These are phyloP conservation scores for Inga laurina DNA, from an alignment of 306 rosid genomes.

Conservation along the genomic window DNA sequence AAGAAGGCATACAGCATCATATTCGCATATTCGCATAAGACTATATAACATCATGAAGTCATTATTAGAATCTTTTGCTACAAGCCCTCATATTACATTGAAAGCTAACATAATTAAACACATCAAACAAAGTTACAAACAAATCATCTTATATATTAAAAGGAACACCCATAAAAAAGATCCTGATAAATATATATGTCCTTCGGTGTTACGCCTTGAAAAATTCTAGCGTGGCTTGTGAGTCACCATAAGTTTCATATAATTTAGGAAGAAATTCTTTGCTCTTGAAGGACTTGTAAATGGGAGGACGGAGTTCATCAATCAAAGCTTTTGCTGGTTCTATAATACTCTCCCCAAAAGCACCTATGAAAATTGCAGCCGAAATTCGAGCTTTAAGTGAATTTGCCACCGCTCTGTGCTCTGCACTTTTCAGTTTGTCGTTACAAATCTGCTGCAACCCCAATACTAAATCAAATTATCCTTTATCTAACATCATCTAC, in stretches of 20 bases:
- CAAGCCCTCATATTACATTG: too few species aligned
- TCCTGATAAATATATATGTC: neutral
- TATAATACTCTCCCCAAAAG: constrained; percentile 39
- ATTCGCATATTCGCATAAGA: too few species aligned
- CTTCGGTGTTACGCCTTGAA: neutral
- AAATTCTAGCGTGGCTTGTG: neutral
- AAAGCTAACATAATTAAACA: too few species aligned
- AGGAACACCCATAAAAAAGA: neutral
- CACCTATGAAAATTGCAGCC: constrained; percentile 32
- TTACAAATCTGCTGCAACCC: neutral
- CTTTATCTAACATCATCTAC: too few species aligned
- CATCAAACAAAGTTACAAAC: too few species aligned
- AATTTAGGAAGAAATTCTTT: neutral
- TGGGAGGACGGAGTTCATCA: constrained; percentile 43
- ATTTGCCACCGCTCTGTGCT: neutral
- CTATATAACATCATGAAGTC: too few species aligned
- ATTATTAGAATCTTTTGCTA: too few species aligned
- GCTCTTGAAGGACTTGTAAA: neutral
- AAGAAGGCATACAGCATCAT: too few species aligned
- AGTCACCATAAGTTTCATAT: neutral
- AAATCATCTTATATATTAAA: too few species aligned
- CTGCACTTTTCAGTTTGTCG: neutral
- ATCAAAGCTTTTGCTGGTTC: constrained; percentile 52
- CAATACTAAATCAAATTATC: neutral
- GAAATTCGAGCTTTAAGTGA: constrained; percentile 31